Conservation (phyloP, 1,284 basidiomycete genomes). For the Trametes hirsuta region DNA sequence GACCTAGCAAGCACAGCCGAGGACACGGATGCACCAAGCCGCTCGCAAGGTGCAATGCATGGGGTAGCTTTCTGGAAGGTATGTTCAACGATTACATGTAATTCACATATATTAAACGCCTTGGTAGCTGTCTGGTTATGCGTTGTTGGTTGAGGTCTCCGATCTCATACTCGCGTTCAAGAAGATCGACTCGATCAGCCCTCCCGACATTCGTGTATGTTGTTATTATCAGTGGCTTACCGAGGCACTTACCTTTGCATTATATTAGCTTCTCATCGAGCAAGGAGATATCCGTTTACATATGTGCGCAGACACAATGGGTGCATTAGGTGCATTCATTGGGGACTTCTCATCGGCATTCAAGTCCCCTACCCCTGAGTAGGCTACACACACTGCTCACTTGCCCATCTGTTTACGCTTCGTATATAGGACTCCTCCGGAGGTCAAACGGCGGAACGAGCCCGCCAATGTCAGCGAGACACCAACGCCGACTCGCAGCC, state of each 20-base stretch:
- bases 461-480: constrained; percentile 42
- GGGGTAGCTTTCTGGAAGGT: constrained; percentile 75
- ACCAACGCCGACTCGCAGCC: constrained; percentile 10
- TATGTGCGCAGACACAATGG: constrained; percentile 71
- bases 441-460: constrained; percentile 32
- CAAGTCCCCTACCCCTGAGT: constrained; percentile 44
- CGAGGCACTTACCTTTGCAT: not conserved
- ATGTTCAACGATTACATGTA: constrained; percentile 27
- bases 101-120: constrained; percentile 5
- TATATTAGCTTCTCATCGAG: constrained; percentile 37
- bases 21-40: constrained; percentile 8
- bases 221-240: not conserved
- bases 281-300: constrained; percentile 54
- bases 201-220: constrained; percentile 46
- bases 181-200: constrained; percentile 34
- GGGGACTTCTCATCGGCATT: constrained; percentile 49
- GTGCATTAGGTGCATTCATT: constrained; percentile 55
- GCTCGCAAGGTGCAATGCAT: not conserved
- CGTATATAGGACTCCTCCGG: constrained; percentile 1
- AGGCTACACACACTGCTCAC: constrained; percentile 21
- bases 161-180: constrained; percentile 49
- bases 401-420: not conserved
- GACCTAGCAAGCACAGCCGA: constrained; percentile 46
- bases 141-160: constrained; percentile 63
- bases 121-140: constrained; percentile 61